phyloP scores from a whole-genome alignment of 2,329 filamentous ascomycete genomes.

The Calonectria pseudoturangicola region DNA sequence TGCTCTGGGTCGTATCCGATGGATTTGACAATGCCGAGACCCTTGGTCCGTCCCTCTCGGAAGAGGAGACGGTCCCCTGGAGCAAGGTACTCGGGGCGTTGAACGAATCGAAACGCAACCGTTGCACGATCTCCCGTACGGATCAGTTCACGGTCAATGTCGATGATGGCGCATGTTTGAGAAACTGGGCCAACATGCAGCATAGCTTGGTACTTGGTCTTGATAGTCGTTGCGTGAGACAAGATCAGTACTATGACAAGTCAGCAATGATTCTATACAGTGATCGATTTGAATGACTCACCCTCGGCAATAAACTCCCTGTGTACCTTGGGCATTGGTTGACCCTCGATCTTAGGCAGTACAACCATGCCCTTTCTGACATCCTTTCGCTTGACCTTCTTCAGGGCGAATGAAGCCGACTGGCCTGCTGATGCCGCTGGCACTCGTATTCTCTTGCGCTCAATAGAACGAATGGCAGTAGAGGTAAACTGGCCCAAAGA shows the following conservation, averaged over 20 bases:
- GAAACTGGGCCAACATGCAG: constrained; percentile 95
- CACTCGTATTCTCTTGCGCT: constrained; percentile 93
- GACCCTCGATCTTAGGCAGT: constrained; percentile 85
- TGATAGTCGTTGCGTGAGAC: constrained; percentile 97
- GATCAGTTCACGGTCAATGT: constrained; percentile 96
- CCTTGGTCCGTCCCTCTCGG: constrained; percentile 95
- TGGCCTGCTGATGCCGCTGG: constrained; percentile 93
- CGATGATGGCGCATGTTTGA: constrained; percentile 97
- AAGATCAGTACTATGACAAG: constrained; percentile 85
- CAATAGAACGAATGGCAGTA: constrained; percentile 92
- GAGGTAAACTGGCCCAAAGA: constrained; percentile 91
- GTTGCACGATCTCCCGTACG: constrained; percentile 94
- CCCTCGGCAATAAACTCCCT: constrained; percentile 87
- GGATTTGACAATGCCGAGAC: constrained; percentile 93
- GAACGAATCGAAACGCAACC: constrained; percentile 96
- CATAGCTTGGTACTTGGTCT: constrained; percentile 98
- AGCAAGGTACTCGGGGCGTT: constrained; percentile 92
- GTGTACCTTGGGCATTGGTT: constrained; percentile 81
- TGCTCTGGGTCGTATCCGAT: constrained; percentile 86
- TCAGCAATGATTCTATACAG: constrained; percentile 33
- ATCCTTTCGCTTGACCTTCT: constrained; percentile 90
- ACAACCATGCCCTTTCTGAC: constrained; percentile 99
- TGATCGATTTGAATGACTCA: constrained; percentile 57
- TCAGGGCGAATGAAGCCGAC: constrained; percentile 92
- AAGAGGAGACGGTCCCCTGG: constrained; percentile 94